A percentile compares a stretch with the other conserved stretches of the same genome.
These are phyloP conservation scores for Blastobotrys arbuscula DNA, from an alignment of 1,139 yeast genomes.

Conservation along the genomic window DNA sequence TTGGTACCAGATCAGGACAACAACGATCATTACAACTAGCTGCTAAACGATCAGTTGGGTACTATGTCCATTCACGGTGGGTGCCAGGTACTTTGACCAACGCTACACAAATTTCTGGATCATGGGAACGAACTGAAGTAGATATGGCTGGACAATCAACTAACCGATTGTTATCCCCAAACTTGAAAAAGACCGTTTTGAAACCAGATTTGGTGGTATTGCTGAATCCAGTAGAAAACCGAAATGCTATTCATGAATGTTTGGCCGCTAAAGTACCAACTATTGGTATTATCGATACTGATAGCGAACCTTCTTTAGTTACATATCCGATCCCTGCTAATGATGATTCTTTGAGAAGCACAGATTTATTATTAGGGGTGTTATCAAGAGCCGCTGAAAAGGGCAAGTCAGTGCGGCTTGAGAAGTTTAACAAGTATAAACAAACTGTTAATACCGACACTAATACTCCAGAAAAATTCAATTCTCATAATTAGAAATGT, in stretches of 20 bases:
- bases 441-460: not conserved
- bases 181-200: conserved; percentile 35
- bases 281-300: conserved; percentile 89
- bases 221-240: conserved; percentile 83
- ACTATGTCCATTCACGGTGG: conserved; percentile 83
- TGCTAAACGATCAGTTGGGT: conserved; percentile 71
- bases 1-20: conserved; percentile 81
- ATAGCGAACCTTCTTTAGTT: conserved; percentile 81
- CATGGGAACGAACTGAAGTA: conserved; percentile 59
- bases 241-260: conserved; percentile 79
- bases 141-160: conserved; percentile 60
- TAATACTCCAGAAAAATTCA: not conserved
- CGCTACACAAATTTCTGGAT: conserved; percentile 61
- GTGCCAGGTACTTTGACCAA: conserved; percentile 93
- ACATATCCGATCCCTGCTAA: conserved; percentile 96
- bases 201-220: conserved; percentile 87
- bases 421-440: conserved; percentile 27
- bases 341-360: conserved; percentile 85
- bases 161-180: conserved; percentile 47
- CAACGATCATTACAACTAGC: conserved; percentile 71
- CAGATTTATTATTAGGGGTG: conserved; percentile 73
- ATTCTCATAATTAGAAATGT: not conserved
- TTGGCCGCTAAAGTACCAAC: conserved; percentile 82
- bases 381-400: conserved; percentile 78
- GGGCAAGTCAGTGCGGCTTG: conserved; percentile 60